These are phyloP conservation scores for Pythium aristosporum DNA, from an alignment of 352 stramenopile genomes.

Conservation along the genomic window DNA sequence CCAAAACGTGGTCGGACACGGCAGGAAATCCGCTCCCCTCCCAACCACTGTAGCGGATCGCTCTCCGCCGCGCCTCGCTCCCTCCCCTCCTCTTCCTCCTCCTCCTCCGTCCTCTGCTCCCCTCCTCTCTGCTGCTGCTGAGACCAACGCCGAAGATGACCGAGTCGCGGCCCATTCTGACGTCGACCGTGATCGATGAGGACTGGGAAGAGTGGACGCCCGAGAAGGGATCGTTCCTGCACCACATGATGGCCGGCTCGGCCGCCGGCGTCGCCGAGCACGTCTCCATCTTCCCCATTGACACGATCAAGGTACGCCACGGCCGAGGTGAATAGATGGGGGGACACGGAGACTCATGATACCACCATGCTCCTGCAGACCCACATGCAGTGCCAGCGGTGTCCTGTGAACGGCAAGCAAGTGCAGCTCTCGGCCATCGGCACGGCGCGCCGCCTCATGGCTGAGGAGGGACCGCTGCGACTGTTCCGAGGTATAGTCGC, in stretches of 20 bases:
- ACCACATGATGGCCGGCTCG: constrained; percentile 95
- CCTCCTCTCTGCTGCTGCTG: not conserved
- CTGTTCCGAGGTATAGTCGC: constrained; percentile 87
- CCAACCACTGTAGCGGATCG: not conserved
- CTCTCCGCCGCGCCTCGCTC: no score
- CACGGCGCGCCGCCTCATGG: constrained; percentile 60
- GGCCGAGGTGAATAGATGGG: not conserved
- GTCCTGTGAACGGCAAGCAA: constrained; percentile 61
- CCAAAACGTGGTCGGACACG: constrained; percentile 4
- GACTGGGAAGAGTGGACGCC: constrained; percentile 94
- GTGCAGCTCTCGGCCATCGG: constrained; percentile 58
- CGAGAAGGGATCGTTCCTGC: constrained; percentile 91
- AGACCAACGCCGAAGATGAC: constrained; percentile 11
- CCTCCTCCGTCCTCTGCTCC: not conserved
- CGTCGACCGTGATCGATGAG: constrained; percentile 54
- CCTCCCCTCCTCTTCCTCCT: not conserved
- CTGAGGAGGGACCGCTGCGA: constrained; percentile 69
- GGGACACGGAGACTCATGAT: not conserved
- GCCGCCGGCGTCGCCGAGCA: constrained; percentile 97
- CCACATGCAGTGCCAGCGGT: constrained; percentile 93
- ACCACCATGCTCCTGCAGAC: constrained; percentile 55
- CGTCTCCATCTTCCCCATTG: constrained; percentile 96
- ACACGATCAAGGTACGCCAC: constrained; percentile 73
- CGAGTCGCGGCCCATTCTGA: constrained; percentile 23
- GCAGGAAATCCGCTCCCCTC: not conserved